These are phyloP conservation scores for Debaryomyces castellii DNA, from an alignment of 805 yeast genomes.

Conservation along the genomic window DNA sequence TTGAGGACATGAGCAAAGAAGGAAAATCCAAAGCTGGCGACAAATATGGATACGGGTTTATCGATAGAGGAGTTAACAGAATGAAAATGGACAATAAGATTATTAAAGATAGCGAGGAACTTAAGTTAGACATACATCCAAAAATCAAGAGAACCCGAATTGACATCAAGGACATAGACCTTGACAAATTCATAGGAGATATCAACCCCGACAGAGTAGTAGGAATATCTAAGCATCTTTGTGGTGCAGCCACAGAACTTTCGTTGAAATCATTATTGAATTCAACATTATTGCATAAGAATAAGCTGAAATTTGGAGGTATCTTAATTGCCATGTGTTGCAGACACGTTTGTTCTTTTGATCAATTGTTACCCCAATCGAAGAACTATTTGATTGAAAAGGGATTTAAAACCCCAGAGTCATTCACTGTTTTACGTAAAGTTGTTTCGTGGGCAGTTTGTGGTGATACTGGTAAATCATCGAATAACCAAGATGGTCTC, in stretches of 20 bases:
- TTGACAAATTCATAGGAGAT: slow-evolving; percentile 44
- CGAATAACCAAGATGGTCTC: slow-evolving; percentile 42
- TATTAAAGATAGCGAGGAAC: slow-evolving; percentile 46
- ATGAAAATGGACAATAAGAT: slow-evolving; percentile 78
- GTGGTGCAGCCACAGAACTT: slow-evolving; percentile 93
- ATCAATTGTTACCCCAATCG: slow-evolving; percentile 52
- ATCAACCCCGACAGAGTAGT: slow-evolving; percentile 32
- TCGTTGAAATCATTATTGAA: slow-evolving; percentile 65
- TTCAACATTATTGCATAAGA: slow-evolving; percentile 19
- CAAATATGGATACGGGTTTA: slow-evolving; percentile 51
- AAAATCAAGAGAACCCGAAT: slow-evolving; percentile 55
- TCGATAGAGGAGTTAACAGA: slow-evolving; percentile 77
- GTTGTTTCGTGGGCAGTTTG: slow-evolving; percentile 89
- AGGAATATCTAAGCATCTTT: slow-evolving; percentile 82
- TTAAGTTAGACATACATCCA: slow-evolving; percentile 17
- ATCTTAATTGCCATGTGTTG: slow-evolving; percentile 90
- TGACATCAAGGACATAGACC: slow-evolving; percentile 75
- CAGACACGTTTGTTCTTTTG: slow-evolving; percentile 74
- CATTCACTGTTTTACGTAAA: slow-evolving; percentile 53
- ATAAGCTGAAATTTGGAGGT: slow-evolving; percentile 42
- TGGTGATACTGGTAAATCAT: slow-evolving; percentile 51
- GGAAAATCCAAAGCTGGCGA: not conserved
- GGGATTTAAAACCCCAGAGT: slow-evolving; percentile 31
- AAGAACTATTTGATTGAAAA: slow-evolving; percentile 32
- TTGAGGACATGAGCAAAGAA: slow-evolving; percentile 15